phyloP scores from a whole-genome alignment of 768 basidiomycete genomes.

The Rhodotorula toruloides region DNA sequence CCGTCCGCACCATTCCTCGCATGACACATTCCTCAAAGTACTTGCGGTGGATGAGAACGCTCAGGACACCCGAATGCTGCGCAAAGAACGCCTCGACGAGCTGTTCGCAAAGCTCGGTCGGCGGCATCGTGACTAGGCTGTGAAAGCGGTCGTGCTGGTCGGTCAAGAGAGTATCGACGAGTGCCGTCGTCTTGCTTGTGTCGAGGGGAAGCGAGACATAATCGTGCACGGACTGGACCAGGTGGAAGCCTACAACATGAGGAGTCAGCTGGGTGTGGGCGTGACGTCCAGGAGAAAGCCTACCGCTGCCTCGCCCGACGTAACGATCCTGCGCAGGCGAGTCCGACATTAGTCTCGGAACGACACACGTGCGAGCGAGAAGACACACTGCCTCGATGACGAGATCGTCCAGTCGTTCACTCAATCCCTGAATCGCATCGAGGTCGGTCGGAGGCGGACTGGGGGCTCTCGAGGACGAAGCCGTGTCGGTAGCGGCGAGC shows the following conservation, averaged over 20 bases:
- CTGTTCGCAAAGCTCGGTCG: slow-evolving; percentile 54
- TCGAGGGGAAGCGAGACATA: background rate
- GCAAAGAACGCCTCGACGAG: slow-evolving; percentile 66
- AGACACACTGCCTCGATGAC: slow-evolving; percentile 9
- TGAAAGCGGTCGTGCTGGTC: background rate
- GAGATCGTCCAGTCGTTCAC: slow-evolving; percentile 13
- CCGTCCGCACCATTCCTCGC: slow-evolving; percentile 54
- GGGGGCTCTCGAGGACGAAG: background rate
- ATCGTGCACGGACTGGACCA: slow-evolving; percentile 18
- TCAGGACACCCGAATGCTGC: slow-evolving; percentile 51
- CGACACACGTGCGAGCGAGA: too few relatives aligned
- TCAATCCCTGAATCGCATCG: slow-evolving; percentile 19
- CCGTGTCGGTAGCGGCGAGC: background rate
- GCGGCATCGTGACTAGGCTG: slow-evolving; percentile 55
- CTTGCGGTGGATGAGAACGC: slow-evolving; percentile 63
- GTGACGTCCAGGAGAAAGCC: too few relatives aligned
- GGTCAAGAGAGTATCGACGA: background rate
- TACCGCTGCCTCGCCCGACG: slow-evolving; percentile 28
- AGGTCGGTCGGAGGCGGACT: slow-evolving; percentile 11
- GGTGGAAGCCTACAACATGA: too few relatives aligned
- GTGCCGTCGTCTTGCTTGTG: background rate
- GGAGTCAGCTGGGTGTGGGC: too few relatives aligned
- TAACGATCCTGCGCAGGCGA: slow-evolving; percentile 13
- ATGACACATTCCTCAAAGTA: slow-evolving; percentile 57
- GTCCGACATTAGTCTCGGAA: background rate